Evolutionary conservation across 225 moss, liverwort and hornwort genomes (phyloP).

Genomic region (Neckera pumila): DNA sequence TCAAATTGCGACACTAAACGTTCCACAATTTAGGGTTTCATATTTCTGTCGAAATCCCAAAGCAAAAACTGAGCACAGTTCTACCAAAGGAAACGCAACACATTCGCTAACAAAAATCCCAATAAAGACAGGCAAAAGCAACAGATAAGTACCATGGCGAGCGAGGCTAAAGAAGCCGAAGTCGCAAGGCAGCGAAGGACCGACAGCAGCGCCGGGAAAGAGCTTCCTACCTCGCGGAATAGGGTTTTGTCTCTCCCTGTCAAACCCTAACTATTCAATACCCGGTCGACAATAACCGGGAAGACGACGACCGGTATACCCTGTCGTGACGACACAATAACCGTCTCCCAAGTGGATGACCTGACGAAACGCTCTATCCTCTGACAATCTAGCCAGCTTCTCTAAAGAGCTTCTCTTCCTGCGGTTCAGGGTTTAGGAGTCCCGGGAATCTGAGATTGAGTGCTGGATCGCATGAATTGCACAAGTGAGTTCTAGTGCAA

Average conservation of each 20-base stretch:
- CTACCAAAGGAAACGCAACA: neutral
- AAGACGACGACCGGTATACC: neutral
- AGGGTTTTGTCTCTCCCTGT: slow-evolving; percentile 4
- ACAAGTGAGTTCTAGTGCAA: neutral
- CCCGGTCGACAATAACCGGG: neutral
- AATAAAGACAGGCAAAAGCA: neutral
- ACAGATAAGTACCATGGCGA: slow-evolving; percentile 8
- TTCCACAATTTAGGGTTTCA: neutral
- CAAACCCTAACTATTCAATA: neutral
- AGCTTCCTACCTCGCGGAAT: neutral
- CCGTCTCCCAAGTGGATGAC: neutral
- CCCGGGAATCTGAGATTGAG: neutral
- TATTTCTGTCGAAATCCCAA: neutral
- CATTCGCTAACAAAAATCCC: neutral
- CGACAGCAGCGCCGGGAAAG: slow-evolving; percentile 27
- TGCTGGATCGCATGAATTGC: neutral
- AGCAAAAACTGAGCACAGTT: neutral
- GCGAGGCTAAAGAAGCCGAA: neutral
- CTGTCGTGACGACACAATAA: neutral
- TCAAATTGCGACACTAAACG: neutral
- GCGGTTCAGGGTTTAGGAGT: neutral
- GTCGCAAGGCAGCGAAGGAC: neutral
- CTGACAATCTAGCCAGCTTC: too few relatives aligned
- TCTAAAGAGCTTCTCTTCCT: neutral
- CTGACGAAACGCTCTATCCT: neutral